Base-by-base conservation (phyloP, 2,329 filamentous ascomycete species). In the Trichoderma simmonsii region DNA sequence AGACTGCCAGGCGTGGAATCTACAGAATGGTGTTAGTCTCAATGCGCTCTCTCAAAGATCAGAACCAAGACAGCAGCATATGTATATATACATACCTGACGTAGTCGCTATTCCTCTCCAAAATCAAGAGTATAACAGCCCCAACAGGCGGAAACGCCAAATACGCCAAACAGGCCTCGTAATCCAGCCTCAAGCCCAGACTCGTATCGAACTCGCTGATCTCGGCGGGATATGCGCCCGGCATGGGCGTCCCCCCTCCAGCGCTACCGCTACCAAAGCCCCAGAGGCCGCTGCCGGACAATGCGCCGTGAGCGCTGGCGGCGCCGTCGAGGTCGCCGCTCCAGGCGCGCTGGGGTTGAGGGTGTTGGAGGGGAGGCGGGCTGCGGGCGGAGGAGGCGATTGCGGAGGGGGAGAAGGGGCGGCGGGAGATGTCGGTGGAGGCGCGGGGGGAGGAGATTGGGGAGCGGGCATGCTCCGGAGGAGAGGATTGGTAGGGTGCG, bases 1-100 rank as follows among this genome's bases (percentile, higher is more conserved):
- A 7, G 92, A 93, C 83, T 99, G 96, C 95, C 96, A 99, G 8
- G 96, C 96, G 81, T 99, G 96, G 77, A 98, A 98, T 74, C 93
- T 95, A 76, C 9, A 54, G 95, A 76, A 14, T 3, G 3, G 32
- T 36, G 32, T 60, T 34, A 48, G 32, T 48, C 8, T 21, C 54
- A 34, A 60, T 59, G 54, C 36, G 65, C 24, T 9, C 12, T 7
- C 11, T 9, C 6, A 14, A 26, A n/a, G 28, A 21, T 7, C 4
- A 21, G n/a, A 51, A 1, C 48, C 14, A 57, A 9, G 4, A n/a
- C 5, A 26, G 30, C n/a, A 61, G 15, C 5, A 9, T 32, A 12
- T 59, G 32, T 18, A 18, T 2, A 26, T 15, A 15, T 4, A 80
- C 74, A 79, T 83, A 95, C 93, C 96, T 89, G 71, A 99, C 96